phyloP scores from a whole-genome alignment of 2,329 filamentous ascomycete genomes.

The Bipolaris gigantea region DNA sequence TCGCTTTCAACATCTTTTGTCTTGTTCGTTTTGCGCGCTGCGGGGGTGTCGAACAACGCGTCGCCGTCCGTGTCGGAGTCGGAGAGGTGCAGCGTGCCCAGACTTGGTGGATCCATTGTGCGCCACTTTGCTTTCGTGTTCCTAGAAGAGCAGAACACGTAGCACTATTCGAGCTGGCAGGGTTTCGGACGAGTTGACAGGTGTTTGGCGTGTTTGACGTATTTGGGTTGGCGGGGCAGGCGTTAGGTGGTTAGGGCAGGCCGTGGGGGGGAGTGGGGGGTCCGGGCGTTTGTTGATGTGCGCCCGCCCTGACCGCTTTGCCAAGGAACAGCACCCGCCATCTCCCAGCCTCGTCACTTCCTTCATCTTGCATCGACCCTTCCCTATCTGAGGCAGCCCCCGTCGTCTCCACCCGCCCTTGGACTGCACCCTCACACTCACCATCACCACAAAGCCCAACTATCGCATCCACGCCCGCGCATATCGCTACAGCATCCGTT shows the following conservation, averaged over 20 bases:
- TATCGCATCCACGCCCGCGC: conserved; percentile 7
- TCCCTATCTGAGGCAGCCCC: conserved; percentile 17
- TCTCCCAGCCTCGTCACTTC: conserved; percentile 30
- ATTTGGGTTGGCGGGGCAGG: conserved; percentile 24
- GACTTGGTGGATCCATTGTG: conserved; percentile 48
- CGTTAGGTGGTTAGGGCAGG: conserved; percentile 12
- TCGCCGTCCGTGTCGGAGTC: conserved; percentile 61
- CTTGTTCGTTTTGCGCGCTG: conserved; percentile 45
- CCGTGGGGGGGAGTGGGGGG: not conserved
- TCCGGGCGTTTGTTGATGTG: conserved; percentile 16
- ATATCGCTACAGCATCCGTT: conserved; percentile 11
- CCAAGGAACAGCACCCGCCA: conserved; percentile 24
- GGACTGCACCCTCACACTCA: conserved; percentile 19
- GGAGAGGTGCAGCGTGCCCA: conserved; percentile 56
- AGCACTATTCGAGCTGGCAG: not conserved
- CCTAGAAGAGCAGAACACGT: not conserved
- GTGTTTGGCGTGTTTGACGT: conserved; percentile 29
- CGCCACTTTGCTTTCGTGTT: conserved; percentile 1
- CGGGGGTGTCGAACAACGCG: conserved; percentile 61
- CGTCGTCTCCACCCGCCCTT: conserved; percentile 20
- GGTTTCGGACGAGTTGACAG: not conserved
- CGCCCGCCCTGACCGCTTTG: not conserved
- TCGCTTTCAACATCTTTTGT: conserved; percentile 35
- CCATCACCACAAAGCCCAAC: conserved; percentile 14
- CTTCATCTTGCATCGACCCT: conserved; percentile 12